Conservation (phyloP, 345 rosid species). For the Noccaea caerulescens region DNA sequence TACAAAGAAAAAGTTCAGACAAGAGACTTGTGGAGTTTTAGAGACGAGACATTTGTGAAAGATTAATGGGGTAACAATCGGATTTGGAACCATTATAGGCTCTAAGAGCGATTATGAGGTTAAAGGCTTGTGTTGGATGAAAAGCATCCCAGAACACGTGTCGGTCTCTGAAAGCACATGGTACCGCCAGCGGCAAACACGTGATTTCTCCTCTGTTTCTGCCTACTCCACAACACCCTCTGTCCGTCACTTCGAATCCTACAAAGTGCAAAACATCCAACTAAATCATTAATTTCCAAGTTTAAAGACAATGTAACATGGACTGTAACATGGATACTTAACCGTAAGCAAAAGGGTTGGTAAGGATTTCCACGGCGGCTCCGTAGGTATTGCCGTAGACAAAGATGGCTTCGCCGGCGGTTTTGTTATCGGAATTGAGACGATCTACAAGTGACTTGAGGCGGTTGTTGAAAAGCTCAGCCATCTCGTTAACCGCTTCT, state of each 20-base stretch:
- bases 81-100: constrained; percentile 56
- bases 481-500: constrained; percentile 51
- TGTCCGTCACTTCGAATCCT: constrained; percentile 60
- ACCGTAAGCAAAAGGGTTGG: constrained; percentile 44
- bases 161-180: constrained; percentile 60
- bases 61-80: constrained; percentile 63
- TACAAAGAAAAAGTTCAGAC: background rate
- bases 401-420: constrained; percentile 43
- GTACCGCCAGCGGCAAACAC: constrained; percentile 61
- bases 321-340: background rate
- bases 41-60: constrained; percentile 55
- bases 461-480: constrained; percentile 49
- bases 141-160: constrained; percentile 74
- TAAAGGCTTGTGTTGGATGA: constrained; percentile 72
- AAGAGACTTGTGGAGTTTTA: background rate
- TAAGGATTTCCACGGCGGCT: constrained; percentile 50
- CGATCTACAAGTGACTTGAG: constrained; percentile 56
- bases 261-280: background rate
- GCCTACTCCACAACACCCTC: constrained; percentile 74
- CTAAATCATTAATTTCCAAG: background rate
- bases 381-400: constrained; percentile 59
- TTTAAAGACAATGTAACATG: too few relatives aligned
- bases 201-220: constrained; percentile 64
- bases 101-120: constrained; percentile 55
- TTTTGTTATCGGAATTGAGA: constrained; percentile 43